Base-by-base conservation (phyloP, 78 protist species). In the Protostelium mycophagum region DNA sequence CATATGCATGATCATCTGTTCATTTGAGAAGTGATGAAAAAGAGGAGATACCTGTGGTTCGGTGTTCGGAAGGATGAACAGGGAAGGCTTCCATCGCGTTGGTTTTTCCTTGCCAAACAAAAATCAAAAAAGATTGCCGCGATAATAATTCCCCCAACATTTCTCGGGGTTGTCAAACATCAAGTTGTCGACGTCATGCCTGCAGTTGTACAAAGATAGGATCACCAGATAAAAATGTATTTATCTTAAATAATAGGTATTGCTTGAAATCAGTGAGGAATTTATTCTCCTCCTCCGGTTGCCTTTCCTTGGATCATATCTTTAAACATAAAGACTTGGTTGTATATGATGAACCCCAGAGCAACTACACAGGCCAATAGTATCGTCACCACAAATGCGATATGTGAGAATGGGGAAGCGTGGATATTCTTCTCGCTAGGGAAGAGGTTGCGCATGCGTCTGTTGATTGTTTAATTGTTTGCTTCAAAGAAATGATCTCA, bases 361-460 rank as follows among this genome's bases (percentile, higher is more conserved):
- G 91, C 85, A 29, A 63, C 35, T 0, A 85, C 38, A 91, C 94
- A 89, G 31, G 89, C 83, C 28, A 51, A 25, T 28, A 91, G 16
- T 36, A 91, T 88, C 25, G 86, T 36, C 28, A 91, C 35, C 39
- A 89, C 88, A 84, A 91, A 35, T 29, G 28, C n/a, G 29, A 28
- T 25, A 29, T 88, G 36, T 25, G 94, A 28, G 73, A 91, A 91
- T 34, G 36, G 84, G 0, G 94, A 91, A 37, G 39, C 37, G 25
- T 85, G 86, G 83, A 51, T 37, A 31, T 83, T 91, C 36, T 38
- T 36, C 29, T 89, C 35, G 0, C 87, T 73, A 39, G 36, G 83
- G 29, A 87, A 90, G 0, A 87, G 31, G 38, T 29, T 73, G 28
- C 0, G 0, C 28, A 91, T 35, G 37, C 34, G 83, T 0, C 63